Base-by-base conservation (phyloP, 2,329 filamentous ascomycete species). In the Byssoonygena ceratinophila region DNA sequence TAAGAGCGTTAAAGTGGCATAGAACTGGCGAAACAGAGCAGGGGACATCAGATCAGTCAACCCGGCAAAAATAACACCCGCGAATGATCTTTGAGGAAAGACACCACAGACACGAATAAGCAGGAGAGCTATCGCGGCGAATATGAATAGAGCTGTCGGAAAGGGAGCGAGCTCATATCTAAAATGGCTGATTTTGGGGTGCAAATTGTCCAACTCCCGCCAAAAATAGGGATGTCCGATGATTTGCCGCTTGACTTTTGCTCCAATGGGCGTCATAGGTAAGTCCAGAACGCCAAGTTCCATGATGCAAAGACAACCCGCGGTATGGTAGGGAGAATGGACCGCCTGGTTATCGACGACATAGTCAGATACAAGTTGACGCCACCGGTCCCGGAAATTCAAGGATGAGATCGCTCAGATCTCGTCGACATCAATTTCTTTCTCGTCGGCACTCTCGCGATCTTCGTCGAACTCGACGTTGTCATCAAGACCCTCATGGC, bases 391-490 rank as follows among this genome's bases (percentile, higher is more conserved):
- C 37, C 43, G 51, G 25, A 39, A 22, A 32, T 34, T 51, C 27
- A 25, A 50, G 31, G 32, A 31, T 50, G 44, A 47, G 46, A 46
- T 39, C 29, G 39, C 67, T 80, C 82, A 96, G 71, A 97, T 95
- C 72, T 96, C 89, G 75, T 97, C 91, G 69, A 95, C 87, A 70
- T 94, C 88, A 65, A 96, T 83, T 63, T 94, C 88, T 76, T 87
- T 89, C 68, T 78, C 81, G 58, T 77, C 79, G 64, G 74, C 76
- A 54, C 71, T 76, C 65, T 86, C 84, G 60, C 84, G 78, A 72
- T 95, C 91, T 71, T 97, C 90, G 75, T 94, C 92, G 77, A 97
- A 97, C 76, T 97, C 92, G 78, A 98, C 95, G 74, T 92, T 92
- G 75, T 95, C 88, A 72, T 92, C 91, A 70, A 94, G 85, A 71